Evolutionary conservation across 1,284 basidiomycete species (phyloP), one percentile per base, ranked within the genome.

Genomic region (Cutaneotrichosporon arboriforme): DNA sequence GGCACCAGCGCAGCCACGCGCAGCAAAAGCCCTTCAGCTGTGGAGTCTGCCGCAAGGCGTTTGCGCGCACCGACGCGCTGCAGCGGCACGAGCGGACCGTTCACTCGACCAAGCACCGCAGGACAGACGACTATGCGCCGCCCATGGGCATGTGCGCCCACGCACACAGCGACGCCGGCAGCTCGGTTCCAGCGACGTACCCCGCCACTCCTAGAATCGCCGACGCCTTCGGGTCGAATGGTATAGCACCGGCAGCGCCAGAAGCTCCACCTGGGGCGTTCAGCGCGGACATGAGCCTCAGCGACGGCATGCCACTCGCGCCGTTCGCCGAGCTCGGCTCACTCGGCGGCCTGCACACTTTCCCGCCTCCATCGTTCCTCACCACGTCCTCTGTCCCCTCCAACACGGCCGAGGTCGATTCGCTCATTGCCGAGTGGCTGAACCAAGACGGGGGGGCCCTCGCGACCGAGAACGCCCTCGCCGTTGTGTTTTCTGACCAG

Each of bases 41-140:
- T 46, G 21, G 35, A 1, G 23, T 37, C 1, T 56, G 54, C 22
- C 15, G 15, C 41, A 49, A 46, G 46, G 33, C 50, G 2, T 56
- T 56, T 31, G 46, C 37, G 1, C 46, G 54, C 0, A 48, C 46
- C 8, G 54, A 56, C n/a, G 44, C 54, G 2, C 38, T 56, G 13
- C 50, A 56, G 33, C 46, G 54, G 15, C 54, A 56, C 23, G 50
- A 52, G 18, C 40, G 54, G 3, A 46, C 46, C 3, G 22, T 56
- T 0, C 54, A 56, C 23, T 45, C 47, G 9, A 9, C 39, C 5
- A 47, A 46, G 20, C 38, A 43, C 5, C 38, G 15, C n/a, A 21
- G 46, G 17, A 49, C 36, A 7, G 46, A 51, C n/a, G 23, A 34
- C 26, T 20, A 8, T 20, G 8, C 33, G 17, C 26, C 26, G 7